Base-by-base conservation (phyloP, 1,139 yeast genomes). In the Magnusiomyces paraingens region DNA sequence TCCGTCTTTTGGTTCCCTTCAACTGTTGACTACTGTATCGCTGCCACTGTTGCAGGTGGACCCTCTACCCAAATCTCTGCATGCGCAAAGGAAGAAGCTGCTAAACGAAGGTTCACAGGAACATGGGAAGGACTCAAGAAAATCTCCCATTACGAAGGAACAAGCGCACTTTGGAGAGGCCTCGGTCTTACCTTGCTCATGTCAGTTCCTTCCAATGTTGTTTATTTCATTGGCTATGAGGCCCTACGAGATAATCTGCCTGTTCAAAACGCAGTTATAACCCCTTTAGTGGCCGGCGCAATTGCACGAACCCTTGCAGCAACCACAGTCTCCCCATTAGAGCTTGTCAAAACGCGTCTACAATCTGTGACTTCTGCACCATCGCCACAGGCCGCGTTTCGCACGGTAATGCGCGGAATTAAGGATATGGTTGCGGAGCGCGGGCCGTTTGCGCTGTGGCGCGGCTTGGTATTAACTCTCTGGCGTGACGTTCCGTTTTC, bases 401-500 rank as follows among this genome's bases (percentile, higher is more conserved):
- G 72, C 2, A 70, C 76, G 11, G 70, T 74, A 0, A 55, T 85
- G 35, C 68, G 67, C 15, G 95, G 90, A 52, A 78, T 89, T 35
- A 67, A 69, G 51, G 68, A 69, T 2, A 82, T 84, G 64, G 74
- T 89, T 1, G 69, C 71, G 44, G 62, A 68, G 1, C 76, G 79
- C n/a, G 96, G 98, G 0, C 57, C 80, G 1, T 66, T 72, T 1
- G 78, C 91, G 0, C 69, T 93, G 15, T 93, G 90, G 76, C 83
- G 84, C 54, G 99, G 99, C 0, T 73, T 94, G 39, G 82, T 86
- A 47, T 77, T 93, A 50, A 93, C 99, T 0, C 74, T 93, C 22
- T 91, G 96, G 96, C 77, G 99, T 69, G 99, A 93, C 67, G 98
- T 91, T 0, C 99, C 99, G 1, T 93, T 93, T 67, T 86, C 95